Evolutionary conservation across 2,329 filamentous ascomycete species (phyloP).

Genomic region (Raffaelea ambrosiae): DNA sequence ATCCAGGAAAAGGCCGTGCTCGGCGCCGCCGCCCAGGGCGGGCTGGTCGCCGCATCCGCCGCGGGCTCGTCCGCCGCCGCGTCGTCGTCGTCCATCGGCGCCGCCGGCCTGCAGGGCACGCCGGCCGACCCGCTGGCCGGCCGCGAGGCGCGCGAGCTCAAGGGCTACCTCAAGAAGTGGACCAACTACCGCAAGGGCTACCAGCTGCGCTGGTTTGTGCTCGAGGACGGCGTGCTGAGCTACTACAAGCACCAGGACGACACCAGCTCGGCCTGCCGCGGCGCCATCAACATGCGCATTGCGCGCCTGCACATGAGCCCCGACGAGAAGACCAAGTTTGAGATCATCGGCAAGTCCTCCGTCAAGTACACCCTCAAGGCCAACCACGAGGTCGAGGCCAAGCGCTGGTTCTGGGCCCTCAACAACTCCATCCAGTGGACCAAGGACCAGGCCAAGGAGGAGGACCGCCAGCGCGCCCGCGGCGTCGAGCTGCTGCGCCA

Average conservation of each 20-base stretch:
- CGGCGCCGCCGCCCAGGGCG: constrained; percentile 57
- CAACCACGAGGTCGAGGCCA: constrained; percentile 96
- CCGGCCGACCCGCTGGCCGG: constrained; percentile 52
- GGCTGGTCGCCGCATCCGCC: neutral
- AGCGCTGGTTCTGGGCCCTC: constrained; percentile 97
- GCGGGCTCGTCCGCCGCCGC: neutral
- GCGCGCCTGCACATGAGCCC: constrained; percentile 91
- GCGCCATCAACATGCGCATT: constrained; percentile 98
- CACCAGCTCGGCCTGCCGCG: constrained; percentile 88
- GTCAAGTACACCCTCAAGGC: constrained; percentile 98
- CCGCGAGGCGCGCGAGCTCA: constrained; percentile 92
- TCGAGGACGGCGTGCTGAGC: constrained; percentile 93
- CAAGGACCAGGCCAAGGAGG: constrained; percentile 92
- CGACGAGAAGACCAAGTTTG: constrained; percentile 95
- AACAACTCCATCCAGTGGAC: constrained; percentile 99
- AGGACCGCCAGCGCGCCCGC: constrained; percentile 66
- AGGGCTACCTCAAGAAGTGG: constrained; percentile 98
- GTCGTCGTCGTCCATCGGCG: neutral
- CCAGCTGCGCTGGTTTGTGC: constrained; percentile 93
- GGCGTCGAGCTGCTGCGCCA: constrained; percentile 69
- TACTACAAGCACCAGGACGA: constrained; percentile 99
- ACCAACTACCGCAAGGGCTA: constrained; percentile 98
- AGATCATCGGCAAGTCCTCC: constrained; percentile 95
- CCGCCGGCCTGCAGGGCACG: neutral
- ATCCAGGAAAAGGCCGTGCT: constrained; percentile 97